Evolutionary conservation across 345 rosid species (phyloP).

Genomic region (Pistacia atlantica): DNA sequence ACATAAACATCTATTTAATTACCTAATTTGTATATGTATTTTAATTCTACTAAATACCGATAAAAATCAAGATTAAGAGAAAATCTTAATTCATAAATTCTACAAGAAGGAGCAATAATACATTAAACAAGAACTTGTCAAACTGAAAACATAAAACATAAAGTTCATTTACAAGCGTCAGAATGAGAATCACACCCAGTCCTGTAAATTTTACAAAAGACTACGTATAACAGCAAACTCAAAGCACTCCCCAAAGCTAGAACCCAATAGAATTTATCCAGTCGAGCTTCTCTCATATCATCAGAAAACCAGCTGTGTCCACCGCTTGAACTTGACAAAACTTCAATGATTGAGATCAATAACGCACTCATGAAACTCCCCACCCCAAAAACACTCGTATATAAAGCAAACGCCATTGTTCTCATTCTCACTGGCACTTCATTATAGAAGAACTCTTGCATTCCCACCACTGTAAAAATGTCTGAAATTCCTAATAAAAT

Average conservation of each 20-base stretch:
- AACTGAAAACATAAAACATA: not conserved
- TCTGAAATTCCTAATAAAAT: constrained; percentile 81
- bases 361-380: constrained; percentile 89
- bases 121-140: too few relatives aligned
- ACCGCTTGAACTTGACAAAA: constrained; percentile 38
- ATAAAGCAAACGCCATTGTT: constrained; percentile 89
- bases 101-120: too few relatives aligned
- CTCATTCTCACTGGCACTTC: constrained; percentile 88
- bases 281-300: constrained; percentile 81
- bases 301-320: constrained; percentile 78
- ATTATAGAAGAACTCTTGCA: constrained; percentile 95
- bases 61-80: too few relatives aligned
- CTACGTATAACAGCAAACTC: constrained; percentile 59
- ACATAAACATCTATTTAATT: too few relatives aligned
- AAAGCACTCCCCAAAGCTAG: constrained; percentile 55
- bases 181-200: constrained; percentile 37
- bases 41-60: too few relatives aligned
- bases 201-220: constrained; percentile 56
- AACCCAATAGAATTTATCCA: constrained; percentile 84
- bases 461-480: constrained; percentile 91
- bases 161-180: constrained; percentile 26
- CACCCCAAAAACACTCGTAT: constrained; percentile 90
- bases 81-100: too few relatives aligned
- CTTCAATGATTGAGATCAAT: constrained; percentile 64
- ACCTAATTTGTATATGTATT: too few relatives aligned